Evolutionary conservation across 805 yeast genomes (phyloP), one percentile per base, ranked within the genome.

Genomic region (Candida manassasensis): DNA sequence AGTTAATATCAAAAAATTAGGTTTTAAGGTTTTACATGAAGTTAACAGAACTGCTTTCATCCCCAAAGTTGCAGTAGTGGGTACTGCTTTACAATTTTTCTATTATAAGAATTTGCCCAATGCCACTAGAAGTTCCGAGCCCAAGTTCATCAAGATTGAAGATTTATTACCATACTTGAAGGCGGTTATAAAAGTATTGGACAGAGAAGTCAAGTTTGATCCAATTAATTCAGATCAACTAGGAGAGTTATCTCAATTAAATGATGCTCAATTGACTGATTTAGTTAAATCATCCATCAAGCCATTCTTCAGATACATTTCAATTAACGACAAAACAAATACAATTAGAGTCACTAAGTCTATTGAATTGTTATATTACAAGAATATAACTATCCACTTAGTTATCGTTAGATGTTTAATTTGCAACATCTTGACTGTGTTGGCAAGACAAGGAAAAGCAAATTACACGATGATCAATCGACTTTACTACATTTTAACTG

Each of bases 291-390:
- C 32, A 11, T 61, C 60, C 35, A 44, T 62, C 21, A 38, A 49
- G 19, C 47, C 50, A 31, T 63, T 59, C 40, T 49, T 59, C 46
- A 41, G 55, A 35, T 48, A 43, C 39, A 45, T 55, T 35, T 40
- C 52, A 33, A 47, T 57, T 29, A 53, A 57, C 37, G 32, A 40
- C 6, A 35, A 36, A 10, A 43, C 46, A 12, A 50, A 57, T 31
- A 41, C 45, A 8, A 52, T 66, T 24, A 44, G 33, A 4, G 43
- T 78, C 19, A 64, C 62, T 34, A 77, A 73, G 43, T 57, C 75
- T 8, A 71, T 77, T 55, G 80, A 74, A 53, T 61, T 77, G 27
- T 62, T 75, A 28, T 77, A 73, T 48, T 77, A 76, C 55, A 73
- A 80, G 43, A 77, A 77, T 52, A 71, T 74, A 49, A 58, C 70